Evolutionary conservation across 192 early-diverging fungal species (phyloP), one percentile per base, ranked within the genome.

Genomic region (Backusella macrospora): DNA sequence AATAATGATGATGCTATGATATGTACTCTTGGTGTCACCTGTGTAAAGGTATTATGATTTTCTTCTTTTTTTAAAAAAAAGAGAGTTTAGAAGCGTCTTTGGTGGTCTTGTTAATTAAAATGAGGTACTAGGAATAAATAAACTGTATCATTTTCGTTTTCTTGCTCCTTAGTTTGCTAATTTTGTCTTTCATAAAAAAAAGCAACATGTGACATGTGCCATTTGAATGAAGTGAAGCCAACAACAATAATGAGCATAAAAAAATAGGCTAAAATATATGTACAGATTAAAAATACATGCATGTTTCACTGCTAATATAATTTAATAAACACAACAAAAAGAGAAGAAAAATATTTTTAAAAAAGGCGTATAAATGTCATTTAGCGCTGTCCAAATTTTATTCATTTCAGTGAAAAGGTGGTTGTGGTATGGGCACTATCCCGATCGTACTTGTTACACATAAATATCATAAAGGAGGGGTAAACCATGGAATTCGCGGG

Each of bases 401-500:
- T 23, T 43, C 42, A 43, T 16, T 55, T 21, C 21, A 55, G 23
- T 55, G 52, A 55, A 55, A 55, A 4, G 52, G 23, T 23, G 52
- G 0, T 9, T 23, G 1, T 23, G 6, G 42, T 23, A 23, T 23
- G 4, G 12, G 6, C 23, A 21, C 8, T 12, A 6, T 55, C 12
- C 21, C 9, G 18, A 23, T 46, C 13, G 23, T 23, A 10, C 0
- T 21, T 23, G 52, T 55, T 26, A 12, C 52, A 59, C 52, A 59
- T 0, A 34, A 26, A 23, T 16, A 26, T 4, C 52, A 59, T 59
- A 3, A 23, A 13, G 4, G 18, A 59, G 52, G 23, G 52, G 52
- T 59, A 59, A 59, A 59, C 52, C 9, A 59, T 59, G 52, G 26
- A 59, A 59, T 59, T 59, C 18, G 52, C 52, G 52, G 52, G 52